Conservation (phyloP, 176 grass and related monocot genomes). For the Aegilops bicornis region DNA sequence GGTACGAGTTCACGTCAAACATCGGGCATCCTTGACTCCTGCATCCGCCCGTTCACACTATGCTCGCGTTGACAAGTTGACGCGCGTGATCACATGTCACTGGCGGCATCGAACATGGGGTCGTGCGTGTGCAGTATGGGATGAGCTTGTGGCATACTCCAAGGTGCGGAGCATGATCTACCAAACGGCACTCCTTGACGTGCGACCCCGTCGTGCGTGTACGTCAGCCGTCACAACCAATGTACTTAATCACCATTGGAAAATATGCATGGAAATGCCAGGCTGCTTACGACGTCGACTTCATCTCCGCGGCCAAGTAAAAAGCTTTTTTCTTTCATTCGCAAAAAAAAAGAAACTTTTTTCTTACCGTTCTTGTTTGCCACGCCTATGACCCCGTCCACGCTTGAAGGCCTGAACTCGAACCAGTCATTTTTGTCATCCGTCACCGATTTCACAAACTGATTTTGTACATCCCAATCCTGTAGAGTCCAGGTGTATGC, state of each 20-base stretch:
- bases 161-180: slow-evolving; percentile 27
- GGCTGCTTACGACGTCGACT: slow-evolving; percentile 35
- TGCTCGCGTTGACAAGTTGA: neutral
- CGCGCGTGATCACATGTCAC: neutral
- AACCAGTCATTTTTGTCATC: neutral
- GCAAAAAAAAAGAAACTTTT: neutral
- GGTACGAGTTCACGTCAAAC: too few species aligned
- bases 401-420: neutral
- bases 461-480: too few species aligned
- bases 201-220: slow-evolving; percentile 37
- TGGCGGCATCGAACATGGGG: neutral
- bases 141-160: neutral
- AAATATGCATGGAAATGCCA: neutral
- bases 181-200: slow-evolving; percentile 25
- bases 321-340: too few species aligned
- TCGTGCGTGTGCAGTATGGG: neutral
- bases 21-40: neutral
- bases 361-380: neutral
- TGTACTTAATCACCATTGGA: neutral
- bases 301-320: neutral
- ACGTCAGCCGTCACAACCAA: slow-evolving; percentile 20
- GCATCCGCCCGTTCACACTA: neutral
- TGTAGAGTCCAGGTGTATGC: too few species aligned
- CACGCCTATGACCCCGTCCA: slow-evolving; percentile 20
- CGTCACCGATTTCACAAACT: neutral